A percentile compares a stretch with the other conserved stretches of the same genome.
phyloP scores from a whole-genome alignment of 176 grass and related monocot genomes.

The Themeda triandra region DNA sequence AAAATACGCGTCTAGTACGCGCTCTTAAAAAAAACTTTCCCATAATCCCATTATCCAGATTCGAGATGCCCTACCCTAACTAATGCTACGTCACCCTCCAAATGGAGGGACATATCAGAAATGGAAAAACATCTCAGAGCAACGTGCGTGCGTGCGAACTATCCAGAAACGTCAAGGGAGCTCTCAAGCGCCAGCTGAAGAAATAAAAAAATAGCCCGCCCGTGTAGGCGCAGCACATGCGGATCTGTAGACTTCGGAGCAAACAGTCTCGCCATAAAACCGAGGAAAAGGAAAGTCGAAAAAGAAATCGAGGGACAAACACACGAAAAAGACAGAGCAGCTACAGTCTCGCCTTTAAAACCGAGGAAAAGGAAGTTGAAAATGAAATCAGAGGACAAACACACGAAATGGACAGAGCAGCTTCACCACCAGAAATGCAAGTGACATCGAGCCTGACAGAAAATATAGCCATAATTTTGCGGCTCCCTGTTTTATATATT shows the following conservation, averaged over 20 bases:
- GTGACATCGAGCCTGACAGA: background rate
- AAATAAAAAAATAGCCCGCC: background rate
- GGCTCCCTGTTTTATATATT: conserved; percentile 7
- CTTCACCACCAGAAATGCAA: background rate
- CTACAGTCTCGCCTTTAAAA: background rate
- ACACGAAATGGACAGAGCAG: background rate
- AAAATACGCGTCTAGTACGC: too few relatives aligned
- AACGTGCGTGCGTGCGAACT: background rate
- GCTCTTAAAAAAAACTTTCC: too few relatives aligned
- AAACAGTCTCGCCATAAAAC: too few relatives aligned
- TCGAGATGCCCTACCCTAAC: background rate
- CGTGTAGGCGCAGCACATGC: background rate
- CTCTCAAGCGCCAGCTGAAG: background rate
- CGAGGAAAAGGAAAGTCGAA: too few relatives aligned
- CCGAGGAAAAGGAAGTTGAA: too few relatives aligned
- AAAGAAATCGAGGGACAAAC: background rate
- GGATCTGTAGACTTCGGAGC: background rate
- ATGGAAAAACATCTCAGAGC: background rate
- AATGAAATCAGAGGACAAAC: background rate
- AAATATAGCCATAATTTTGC: background rate
- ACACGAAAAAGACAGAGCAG: background rate
- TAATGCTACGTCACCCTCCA: background rate
- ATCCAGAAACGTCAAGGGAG: background rate
- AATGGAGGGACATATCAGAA: too few relatives aligned
- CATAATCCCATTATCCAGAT: too few relatives aligned